A percentile compares a stretch with the other conserved stretches of the same genome.
These are phyloP conservation scores for Corylus heterophylla DNA, from an alignment of 306 rosid genomes.

Conservation along the genomic window DNA sequence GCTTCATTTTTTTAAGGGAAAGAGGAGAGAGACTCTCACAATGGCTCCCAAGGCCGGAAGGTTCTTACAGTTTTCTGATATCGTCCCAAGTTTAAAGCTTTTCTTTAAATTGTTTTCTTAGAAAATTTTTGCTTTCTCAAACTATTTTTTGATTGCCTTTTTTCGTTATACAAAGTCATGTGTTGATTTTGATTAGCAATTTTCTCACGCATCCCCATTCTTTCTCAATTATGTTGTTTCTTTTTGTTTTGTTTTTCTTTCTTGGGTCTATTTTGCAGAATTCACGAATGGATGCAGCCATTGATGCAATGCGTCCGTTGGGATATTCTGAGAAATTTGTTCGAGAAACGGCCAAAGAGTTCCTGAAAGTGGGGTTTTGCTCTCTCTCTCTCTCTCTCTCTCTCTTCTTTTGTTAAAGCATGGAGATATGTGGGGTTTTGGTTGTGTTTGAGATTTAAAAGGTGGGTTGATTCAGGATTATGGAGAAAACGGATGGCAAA, in stretches of 20 bases:
- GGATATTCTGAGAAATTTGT: slow-evolving; percentile 40
- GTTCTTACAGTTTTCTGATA: background rate
- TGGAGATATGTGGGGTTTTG: too few relatives aligned
- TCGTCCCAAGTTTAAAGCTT: background rate
- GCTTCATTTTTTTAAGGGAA: too few relatives aligned
- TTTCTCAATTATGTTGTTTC: too few relatives aligned
- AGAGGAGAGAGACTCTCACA: too few relatives aligned
- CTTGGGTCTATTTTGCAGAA: slow-evolving; percentile 8
- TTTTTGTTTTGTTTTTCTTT: too few relatives aligned
- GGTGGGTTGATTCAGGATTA: too few relatives aligned
- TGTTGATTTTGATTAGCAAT: background rate
- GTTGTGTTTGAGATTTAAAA: background rate
- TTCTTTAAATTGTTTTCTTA: background rate
- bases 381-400: background rate
- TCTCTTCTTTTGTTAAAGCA: background rate
- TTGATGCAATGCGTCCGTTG: too few relatives aligned
- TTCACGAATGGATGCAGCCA: slow-evolving; percentile 60
- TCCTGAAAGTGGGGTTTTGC: slow-evolving; percentile 38
- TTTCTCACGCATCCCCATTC: background rate
- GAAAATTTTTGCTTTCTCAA: background rate
- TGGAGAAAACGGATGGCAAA: too few relatives aligned
- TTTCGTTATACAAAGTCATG: background rate
- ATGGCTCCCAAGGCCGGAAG: too few relatives aligned
- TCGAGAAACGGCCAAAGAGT: slow-evolving; percentile 31
- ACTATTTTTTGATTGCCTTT: background rate